phyloP scores from a whole-genome alignment of 1,284 basidiomycete genomes.

The Tylopilus sp. region DNA sequence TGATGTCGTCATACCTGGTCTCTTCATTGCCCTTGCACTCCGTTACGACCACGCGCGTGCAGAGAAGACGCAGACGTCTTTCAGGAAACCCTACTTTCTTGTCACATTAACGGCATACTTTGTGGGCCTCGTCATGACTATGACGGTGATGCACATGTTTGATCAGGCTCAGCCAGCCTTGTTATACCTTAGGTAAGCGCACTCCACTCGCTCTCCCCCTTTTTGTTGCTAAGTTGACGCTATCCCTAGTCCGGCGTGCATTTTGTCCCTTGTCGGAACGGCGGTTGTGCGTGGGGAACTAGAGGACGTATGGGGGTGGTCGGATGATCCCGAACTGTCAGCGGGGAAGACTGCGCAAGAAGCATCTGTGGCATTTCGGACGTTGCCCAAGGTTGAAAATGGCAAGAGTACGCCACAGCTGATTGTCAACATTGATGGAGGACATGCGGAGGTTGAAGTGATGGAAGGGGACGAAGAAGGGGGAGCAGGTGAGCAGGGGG shows the following conservation, averaged over 20 bases:
- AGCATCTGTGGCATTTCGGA: constrained; percentile 22
- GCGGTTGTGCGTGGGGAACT: constrained; percentile 65
- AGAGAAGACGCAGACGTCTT: constrained; percentile 45
- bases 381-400: constrained; percentile 26
- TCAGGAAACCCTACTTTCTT: constrained; percentile 81
- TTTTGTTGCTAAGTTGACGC: constrained; percentile 20
- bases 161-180: constrained; percentile 89
- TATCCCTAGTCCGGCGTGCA: constrained; percentile 66
- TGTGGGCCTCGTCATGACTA: constrained; percentile 79
- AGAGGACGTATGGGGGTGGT: constrained; percentile 67
- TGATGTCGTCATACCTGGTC: constrained; percentile 89
- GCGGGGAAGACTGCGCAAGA: constrained; percentile 23
- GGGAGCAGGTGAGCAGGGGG: constrained; percentile 12
- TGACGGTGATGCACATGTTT: constrained; percentile 87
- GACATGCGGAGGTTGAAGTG: constrained; percentile 20
- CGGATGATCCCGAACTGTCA: constrained; percentile 52
- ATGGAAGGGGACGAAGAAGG: constrained; percentile 28
- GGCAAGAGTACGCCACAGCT: constrained; percentile 31
- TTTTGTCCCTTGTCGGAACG: constrained; percentile 64
- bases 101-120: constrained; percentile 79
- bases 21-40: constrained; percentile 86
- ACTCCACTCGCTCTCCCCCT: neutral
- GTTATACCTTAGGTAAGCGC: constrained; percentile 84
- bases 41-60: constrained; percentile 80
- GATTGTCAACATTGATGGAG: constrained; percentile 22